Conservation (phyloP, 2,329 filamentous ascomycete genomes). For the Cladosporium sp. region DNA sequence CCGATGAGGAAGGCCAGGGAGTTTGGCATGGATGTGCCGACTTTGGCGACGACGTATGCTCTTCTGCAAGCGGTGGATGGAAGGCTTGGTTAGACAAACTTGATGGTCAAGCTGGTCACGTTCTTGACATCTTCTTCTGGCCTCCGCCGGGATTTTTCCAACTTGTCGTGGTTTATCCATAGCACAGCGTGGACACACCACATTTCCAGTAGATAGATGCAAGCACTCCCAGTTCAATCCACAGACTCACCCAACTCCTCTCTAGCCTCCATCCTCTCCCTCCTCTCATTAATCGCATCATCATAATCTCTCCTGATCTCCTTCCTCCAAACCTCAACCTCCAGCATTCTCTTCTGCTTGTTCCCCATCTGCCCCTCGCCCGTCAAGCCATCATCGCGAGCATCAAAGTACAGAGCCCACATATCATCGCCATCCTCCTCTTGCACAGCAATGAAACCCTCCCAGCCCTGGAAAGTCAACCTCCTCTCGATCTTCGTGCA, state of each 20-base stretch:
- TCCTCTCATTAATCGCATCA: conserved; percentile 23
- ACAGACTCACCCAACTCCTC: conserved; percentile 14
- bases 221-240: not conserved
- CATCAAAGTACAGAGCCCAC: conserved; percentile 22
- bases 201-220: too few species aligned
- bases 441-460: conserved; percentile 20
- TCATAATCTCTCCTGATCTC: conserved; percentile 25
- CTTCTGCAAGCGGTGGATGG: conserved; percentile 24
- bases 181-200: too few species aligned
- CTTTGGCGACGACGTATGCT: conserved; percentile 38
- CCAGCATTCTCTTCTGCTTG: conserved; percentile 27
- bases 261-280: conserved; percentile 22
- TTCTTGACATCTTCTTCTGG: not conserved
- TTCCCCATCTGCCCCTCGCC: conserved; percentile 22
- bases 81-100: conserved; percentile 17
- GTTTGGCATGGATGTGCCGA: conserved; percentile 37
- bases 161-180: too few species aligned
- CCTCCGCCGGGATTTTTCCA: not conserved
- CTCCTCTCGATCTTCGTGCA: conserved; percentile 19
- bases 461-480: conserved; percentile 21
- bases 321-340: conserved; percentile 29
- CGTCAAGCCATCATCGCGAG: conserved; percentile 17
- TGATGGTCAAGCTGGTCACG: not conserved
- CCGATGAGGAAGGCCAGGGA: conserved; percentile 39
- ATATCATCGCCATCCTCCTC: conserved; percentile 20